phyloP scores from a whole-genome alignment of 148 eudicot genomes.

The Drosera capensis region DNA sequence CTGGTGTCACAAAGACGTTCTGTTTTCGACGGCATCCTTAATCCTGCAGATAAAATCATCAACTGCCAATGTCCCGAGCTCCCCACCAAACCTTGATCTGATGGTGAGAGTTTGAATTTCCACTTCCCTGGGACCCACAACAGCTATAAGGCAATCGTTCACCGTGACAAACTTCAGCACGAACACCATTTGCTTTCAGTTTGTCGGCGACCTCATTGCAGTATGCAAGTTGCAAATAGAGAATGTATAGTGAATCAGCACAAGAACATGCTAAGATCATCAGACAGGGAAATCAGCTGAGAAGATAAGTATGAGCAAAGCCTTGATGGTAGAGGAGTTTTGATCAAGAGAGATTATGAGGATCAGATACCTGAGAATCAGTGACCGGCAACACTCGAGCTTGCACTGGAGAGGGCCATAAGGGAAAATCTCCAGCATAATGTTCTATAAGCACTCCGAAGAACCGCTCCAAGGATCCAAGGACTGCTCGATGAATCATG shows the following conservation, averaged over 20 bases:
- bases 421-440: slow-evolving; percentile 94
- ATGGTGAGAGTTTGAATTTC: slow-evolving; percentile 70
- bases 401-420: slow-evolving; percentile 94
- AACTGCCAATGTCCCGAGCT: slow-evolving; percentile 52
- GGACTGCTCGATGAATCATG: slow-evolving; percentile 97
- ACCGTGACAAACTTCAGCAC: slow-evolving; percentile 78
- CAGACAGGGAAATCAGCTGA: neutral
- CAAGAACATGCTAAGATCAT: neutral
- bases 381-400: slow-evolving; percentile 88
- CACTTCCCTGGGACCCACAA: slow-evolving; percentile 75
- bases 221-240: slow-evolving; percentile 40
- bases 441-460: slow-evolving; percentile 98
- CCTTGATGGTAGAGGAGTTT: neutral
- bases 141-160: slow-evolving; percentile 95
- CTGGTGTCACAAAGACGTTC: slow-evolving; percentile 48
- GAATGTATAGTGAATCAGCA: neutral
- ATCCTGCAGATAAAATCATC: slow-evolving; percentile 46
- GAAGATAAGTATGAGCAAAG: neutral
- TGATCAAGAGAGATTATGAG: neutral
- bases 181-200: slow-evolving; percentile 53
- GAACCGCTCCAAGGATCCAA: slow-evolving; percentile 92
- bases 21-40: slow-evolving; percentile 37
- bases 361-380: slow-evolving; percentile 49
- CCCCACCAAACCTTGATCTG: slow-evolving; percentile 82
- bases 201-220: slow-evolving; percentile 44